Conservation (phyloP, 2,329 filamentous ascomycete genomes). For the Pseudogymnoascus sp. region DNA sequence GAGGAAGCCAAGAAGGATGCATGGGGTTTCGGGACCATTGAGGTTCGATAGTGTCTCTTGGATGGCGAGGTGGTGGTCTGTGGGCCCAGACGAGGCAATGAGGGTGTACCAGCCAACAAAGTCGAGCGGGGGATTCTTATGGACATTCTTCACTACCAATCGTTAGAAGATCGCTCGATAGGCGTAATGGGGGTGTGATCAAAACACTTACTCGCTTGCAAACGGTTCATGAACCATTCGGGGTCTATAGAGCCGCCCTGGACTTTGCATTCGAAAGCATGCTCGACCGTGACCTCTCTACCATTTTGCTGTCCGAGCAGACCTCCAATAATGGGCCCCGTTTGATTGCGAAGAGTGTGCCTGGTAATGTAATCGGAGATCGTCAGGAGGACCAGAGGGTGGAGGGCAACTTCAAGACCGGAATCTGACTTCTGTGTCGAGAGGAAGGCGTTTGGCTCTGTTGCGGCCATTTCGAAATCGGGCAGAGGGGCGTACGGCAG, state of each 20-base stretch:
- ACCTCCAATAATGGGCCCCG: constrained; percentile 72
- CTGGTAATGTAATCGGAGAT: constrained; percentile 96
- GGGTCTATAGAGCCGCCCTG: constrained; percentile 38
- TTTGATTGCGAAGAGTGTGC: constrained; percentile 68
- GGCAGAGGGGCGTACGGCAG: neutral
- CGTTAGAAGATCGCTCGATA: neutral
- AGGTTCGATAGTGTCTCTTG: constrained; percentile 25
- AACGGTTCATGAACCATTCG: constrained; percentile 66
- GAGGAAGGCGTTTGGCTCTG: constrained; percentile 45
- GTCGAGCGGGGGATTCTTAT: constrained; percentile 73
- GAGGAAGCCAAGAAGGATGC: constrained; percentile 76
- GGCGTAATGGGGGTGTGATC: neutral
- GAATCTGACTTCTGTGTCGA: constrained; percentile 56
- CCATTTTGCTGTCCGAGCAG: constrained; percentile 90
- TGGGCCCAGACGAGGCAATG: constrained; percentile 62
- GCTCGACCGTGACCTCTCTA: constrained; percentile 81
- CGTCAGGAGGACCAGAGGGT: constrained; percentile 89
- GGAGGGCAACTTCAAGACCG: constrained; percentile 70
- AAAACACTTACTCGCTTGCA: constrained; percentile 68
- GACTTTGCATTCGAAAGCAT: constrained; percentile 75
- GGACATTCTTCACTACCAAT: constrained; percentile 69
- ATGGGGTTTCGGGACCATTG: neutral
- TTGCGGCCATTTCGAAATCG: constrained; percentile 36
- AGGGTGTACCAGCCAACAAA: constrained; percentile 91
- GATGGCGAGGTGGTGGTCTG: constrained; percentile 57